phyloP scores from a whole-genome alignment of 1,139 yeast genomes.

The Blastobotrys illinoisensis region DNA sequence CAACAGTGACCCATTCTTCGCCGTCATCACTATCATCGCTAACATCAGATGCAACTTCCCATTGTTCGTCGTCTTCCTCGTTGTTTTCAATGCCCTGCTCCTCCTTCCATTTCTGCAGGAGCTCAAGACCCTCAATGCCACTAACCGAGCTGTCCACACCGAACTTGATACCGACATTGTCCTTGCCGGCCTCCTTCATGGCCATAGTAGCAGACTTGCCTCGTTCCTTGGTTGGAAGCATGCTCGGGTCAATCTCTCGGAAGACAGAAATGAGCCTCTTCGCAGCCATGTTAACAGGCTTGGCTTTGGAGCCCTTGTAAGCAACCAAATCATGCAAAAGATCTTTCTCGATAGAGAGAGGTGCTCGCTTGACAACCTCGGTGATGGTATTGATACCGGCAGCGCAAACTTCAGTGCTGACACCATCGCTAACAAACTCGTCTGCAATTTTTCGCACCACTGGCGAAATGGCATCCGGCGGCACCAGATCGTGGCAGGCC shows the following conservation, averaged over 20 bases:
- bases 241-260: slow-evolving; percentile 93
- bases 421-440: slow-evolving; percentile 97
- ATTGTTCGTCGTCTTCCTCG: slow-evolving; percentile 40
- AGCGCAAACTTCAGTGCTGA: slow-evolving; percentile 94
- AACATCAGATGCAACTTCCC: slow-evolving; percentile 44
- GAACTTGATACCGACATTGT: slow-evolving; percentile 36
- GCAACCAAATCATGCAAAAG: slow-evolving; percentile 83
- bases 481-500: slow-evolving; percentile 92
- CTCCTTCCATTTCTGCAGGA: slow-evolving; percentile 81
- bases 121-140: slow-evolving; percentile 84
- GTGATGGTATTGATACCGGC: slow-evolving; percentile 95
- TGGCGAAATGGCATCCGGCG: slow-evolving; percentile 80
- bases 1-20: slow-evolving; percentile 51
- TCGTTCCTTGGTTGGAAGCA: slow-evolving; percentile 83
- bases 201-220: slow-evolving; percentile 89
- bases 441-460: slow-evolving; percentile 90
- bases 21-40: slow-evolving; percentile 48
- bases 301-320: slow-evolving; percentile 88
- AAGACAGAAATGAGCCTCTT: slow-evolving; percentile 79
- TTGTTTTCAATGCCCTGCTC: slow-evolving; percentile 50
- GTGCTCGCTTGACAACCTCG: slow-evolving; percentile 88
- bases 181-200: slow-evolving; percentile 38
- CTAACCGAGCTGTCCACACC: slow-evolving; percentile 48
- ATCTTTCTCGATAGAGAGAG: slow-evolving; percentile 83
- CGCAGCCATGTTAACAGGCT: slow-evolving; percentile 93